Evolutionary conservation across 108 stramenopile genomes (phyloP).

Genomic region (Stephanodiscus minutulus): DNA sequence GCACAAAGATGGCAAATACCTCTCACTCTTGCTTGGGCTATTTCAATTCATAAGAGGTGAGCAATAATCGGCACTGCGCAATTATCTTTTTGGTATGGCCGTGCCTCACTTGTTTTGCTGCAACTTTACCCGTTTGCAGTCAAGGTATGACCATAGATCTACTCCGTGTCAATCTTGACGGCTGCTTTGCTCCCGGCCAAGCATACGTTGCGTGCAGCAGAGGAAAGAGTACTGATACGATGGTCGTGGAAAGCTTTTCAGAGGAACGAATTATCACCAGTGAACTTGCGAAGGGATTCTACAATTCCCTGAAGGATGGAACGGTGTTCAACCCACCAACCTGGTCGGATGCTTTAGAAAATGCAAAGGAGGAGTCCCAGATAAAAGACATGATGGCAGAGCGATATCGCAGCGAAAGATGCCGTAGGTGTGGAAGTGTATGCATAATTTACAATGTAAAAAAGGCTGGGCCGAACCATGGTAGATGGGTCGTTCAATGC

Average conservation of each 20-base stretch:
- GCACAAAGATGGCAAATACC: conserved; percentile 29
- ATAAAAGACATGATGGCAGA: background rate
- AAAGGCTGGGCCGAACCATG: background rate
- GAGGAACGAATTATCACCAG: conserved; percentile 14
- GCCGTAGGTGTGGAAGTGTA: background rate
- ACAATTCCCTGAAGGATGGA: conserved; percentile 2
- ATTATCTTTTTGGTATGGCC: background rate
- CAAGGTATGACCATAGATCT: conserved; percentile 20
- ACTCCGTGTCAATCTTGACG: conserved; percentile 8
- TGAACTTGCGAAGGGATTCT: conserved; percentile 18
- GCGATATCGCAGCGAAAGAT: background rate
- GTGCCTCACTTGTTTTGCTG: background rate
- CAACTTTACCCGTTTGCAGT: background rate
- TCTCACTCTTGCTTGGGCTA: conserved; percentile 32
- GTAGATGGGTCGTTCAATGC: background rate
- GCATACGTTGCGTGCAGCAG: conserved; percentile 29
- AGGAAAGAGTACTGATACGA: conserved; percentile 18
- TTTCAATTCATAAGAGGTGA: conserved; percentile 39
- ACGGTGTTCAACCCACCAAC: background rate
- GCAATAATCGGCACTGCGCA: background rate
- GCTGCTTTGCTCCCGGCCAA: conserved; percentile 27
- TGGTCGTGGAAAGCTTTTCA: conserved; percentile 15
- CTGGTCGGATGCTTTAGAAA: background rate
- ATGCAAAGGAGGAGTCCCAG: background rate
- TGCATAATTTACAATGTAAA: background rate